Percentiles rank a stretch among this genome's conserved stretches.
phyloP scores from a whole-genome alignment of 164 flowering plant genomes.

The Pachysandra terminalis region DNA sequence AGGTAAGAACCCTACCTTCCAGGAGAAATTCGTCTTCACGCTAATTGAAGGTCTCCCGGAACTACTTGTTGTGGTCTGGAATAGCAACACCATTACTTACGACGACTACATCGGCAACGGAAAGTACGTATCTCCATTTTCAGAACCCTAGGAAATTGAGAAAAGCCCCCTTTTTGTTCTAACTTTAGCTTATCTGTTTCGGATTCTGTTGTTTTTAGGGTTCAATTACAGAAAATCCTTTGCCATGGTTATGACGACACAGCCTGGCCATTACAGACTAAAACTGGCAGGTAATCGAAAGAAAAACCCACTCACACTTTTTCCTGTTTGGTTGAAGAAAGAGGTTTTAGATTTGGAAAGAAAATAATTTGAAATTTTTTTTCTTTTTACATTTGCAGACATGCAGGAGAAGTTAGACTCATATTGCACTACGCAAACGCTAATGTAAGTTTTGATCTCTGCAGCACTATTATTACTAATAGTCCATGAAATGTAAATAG shows the following conservation, averaged over 20 bases:
- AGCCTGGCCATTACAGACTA: slow-evolving; percentile 66
- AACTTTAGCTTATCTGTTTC: slow-evolving; percentile 6
- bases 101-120: slow-evolving; percentile 88
- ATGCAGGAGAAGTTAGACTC: slow-evolving; percentile 78
- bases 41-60: slow-evolving; percentile 79
- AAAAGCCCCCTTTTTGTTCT: background rate
- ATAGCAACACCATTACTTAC: slow-evolving; percentile 63
- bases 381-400: no score
- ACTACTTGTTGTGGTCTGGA: slow-evolving; percentile 66
- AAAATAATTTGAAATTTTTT: no score
- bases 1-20: slow-evolving; percentile 74
- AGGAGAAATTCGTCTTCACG: slow-evolving; percentile 70
- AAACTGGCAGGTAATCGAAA: slow-evolving; percentile 54
- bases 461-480: no score
- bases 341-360: no score
- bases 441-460: slow-evolving; percentile 35
- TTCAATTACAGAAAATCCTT: slow-evolving; percentile 73
- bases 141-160: background rate
- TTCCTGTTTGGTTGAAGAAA: no score
- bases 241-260: slow-evolving; percentile 73
- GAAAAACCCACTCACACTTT: background rate
- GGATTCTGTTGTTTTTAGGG: slow-evolving; percentile 35
- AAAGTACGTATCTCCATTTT: slow-evolving; percentile 38
- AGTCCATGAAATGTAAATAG: no score
- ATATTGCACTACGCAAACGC: slow-evolving; percentile 64